phyloP scores from a whole-genome alignment of 2,329 filamentous ascomycete genomes.

The Penicillium decumbens region DNA sequence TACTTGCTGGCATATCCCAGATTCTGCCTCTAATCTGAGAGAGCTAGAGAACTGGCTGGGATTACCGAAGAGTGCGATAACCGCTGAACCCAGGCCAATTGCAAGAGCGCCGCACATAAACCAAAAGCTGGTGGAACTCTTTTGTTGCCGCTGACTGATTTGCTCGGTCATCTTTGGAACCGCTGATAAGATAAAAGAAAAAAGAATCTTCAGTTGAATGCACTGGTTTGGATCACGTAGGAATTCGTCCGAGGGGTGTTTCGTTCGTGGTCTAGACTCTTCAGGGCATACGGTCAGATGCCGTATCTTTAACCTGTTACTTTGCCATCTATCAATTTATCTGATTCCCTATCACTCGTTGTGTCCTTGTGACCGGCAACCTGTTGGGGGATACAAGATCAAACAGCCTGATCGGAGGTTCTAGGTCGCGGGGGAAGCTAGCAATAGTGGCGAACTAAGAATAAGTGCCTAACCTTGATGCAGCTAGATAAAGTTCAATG shows the following conservation, averaged over 20 bases:
- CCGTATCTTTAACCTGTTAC: neutral
- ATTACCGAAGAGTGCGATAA: neutral
- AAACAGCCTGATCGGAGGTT: neutral
- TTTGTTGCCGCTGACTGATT: neutral
- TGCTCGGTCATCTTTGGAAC: neutral
- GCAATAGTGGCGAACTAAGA: neutral
- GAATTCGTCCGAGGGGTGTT: neutral
- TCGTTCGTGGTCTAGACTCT: no score
- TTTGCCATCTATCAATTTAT: neutral
- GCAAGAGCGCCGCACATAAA: neutral
- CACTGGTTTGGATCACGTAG: neutral
- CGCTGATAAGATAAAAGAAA: neutral
- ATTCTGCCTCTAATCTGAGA: conserved; percentile 1
- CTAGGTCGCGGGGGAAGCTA: no score
- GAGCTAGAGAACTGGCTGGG: neutral
- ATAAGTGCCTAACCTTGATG: no score
- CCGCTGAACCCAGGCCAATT: conserved; percentile 2
- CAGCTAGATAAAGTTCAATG: neutral
- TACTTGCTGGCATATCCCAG: conserved; percentile 15
- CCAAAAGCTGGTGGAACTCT: conserved; percentile 1
- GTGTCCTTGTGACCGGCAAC: no score
- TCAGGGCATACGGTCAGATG: no score
- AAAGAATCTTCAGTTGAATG: neutral
- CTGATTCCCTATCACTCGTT: neutral
- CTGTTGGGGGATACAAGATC: neutral